Base-by-base conservation (phyloP, 2,329 filamentous ascomycete genomes). In the Nigrospora sphaerica region DNA sequence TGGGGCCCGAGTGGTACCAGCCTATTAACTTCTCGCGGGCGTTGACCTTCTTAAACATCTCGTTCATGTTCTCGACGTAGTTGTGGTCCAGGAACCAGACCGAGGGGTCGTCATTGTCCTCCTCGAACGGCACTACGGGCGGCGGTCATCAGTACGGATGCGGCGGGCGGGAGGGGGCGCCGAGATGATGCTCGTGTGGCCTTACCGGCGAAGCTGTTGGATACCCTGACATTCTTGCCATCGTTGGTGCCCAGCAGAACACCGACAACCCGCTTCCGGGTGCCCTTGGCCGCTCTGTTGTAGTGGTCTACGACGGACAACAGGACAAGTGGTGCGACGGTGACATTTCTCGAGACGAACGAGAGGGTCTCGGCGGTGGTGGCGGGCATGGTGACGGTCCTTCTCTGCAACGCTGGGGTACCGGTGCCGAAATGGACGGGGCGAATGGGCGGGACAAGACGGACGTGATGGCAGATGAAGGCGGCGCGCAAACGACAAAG, bases 21-120 rank as follows among this genome's bases (percentile, higher is more conserved):
- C 93, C 93, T 78, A 98, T 95, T 67, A 98, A 80, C 82, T 97
- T 97, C 75, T 98, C 93, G 54, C 88, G 79, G 51, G 93, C 93
- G 74, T 98, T 98, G 77, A 98, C 91, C 74, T 97, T 97, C 78
- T 98, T 98, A 80, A 98, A 98, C 93, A 98, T 98, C 70, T 97
- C 93, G 73, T 93, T 95, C 93, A 98, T 98, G 58, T 86, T 88
- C 71, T 98, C 93, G 68, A 98, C 88, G 63, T 96, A 98, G 79
- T 97, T 97, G 78, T 98, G 93, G 68, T 98, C 93, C 54, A 98
- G 73, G 67, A 97, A 98, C 93, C 93, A 98, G 64, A 98, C 93
- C 33, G 92, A 95, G 4, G 92, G 92, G 65, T 98, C 91, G 72
- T 95, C 95, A 62, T 96, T 93, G 67, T 98, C 93, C 73, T 98